phyloP scores from a whole-genome alignment of 768 basidiomycete species.

The Amanita fuliginea region DNA sequence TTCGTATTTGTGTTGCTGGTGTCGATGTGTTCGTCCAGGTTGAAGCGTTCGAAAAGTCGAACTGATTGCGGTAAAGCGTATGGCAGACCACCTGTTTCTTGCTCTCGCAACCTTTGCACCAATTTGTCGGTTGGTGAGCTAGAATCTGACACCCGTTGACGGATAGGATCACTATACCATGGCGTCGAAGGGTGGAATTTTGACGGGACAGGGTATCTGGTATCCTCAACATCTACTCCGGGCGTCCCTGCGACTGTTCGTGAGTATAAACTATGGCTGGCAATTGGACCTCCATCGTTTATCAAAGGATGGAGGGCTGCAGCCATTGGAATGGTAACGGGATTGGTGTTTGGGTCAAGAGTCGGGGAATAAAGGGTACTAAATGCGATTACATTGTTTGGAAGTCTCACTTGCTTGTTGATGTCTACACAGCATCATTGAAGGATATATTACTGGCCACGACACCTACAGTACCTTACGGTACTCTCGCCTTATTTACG shows the following conservation, averaged over 20 bases:
- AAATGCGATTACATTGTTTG: neutral
- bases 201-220: conserved; percentile 33
- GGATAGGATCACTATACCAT: neutral
- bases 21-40: conserved; percentile 27
- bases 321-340: conserved; percentile 29
- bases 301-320: conserved; percentile 37
- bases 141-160: neutral
- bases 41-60: conserved; percentile 40
- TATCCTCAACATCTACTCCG: conserved; percentile 55
- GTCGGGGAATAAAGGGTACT: neutral
- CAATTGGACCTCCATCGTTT: conserved; percentile 24
- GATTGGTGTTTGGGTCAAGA: neutral
- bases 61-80: conserved; percentile 33
- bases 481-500: conserved; percentile 36
- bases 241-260: conserved; percentile 34
- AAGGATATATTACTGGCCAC: neutral
- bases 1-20: neutral
- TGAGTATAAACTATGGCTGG: conserved; percentile 32
- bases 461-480: too few species aligned
- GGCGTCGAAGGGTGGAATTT: conserved; percentile 14
- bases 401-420: neutral
- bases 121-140: conserved; percentile 7
- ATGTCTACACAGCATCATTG: neutral
- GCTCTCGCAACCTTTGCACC: conserved; percentile 23
- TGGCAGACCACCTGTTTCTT: conserved; percentile 27